Evolutionary conservation across 257 asterid genomes (phyloP).

Genomic region (Capsicum chinense): DNA sequence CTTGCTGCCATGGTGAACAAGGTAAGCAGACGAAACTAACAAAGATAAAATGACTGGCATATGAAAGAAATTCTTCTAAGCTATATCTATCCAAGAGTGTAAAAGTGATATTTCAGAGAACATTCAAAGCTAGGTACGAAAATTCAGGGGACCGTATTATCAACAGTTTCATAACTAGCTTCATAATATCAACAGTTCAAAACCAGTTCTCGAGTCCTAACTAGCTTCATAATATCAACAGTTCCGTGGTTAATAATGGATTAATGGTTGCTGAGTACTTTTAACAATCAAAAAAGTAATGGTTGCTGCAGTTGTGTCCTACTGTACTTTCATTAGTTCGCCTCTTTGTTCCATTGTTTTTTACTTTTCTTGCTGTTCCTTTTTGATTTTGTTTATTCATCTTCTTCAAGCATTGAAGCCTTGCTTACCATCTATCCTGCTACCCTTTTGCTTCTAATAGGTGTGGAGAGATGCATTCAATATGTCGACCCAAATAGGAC

Average conservation of each 20-base stretch:
- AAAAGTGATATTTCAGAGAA: neutral
- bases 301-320: neutral
- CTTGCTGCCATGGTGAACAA: slow-evolving; percentile 15
- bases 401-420: neutral
- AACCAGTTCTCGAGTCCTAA: neutral
- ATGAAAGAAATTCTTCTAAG: neutral
- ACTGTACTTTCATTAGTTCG: neutral
- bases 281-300: neutral
- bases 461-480: neutral
- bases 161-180: neutral
- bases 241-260: neutral
- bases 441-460: slow-evolving; percentile 2
- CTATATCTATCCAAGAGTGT: neutral
- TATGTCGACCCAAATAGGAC: neutral
- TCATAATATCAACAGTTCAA: neutral
- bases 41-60: neutral
- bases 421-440: neutral
- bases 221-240: neutral
- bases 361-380: neutral
- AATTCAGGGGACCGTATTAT: neutral
- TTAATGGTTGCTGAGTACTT: neutral
- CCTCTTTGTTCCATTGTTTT: neutral
- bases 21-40: slow-evolving; percentile 3
- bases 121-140: neutral
- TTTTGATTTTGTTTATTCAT: neutral